Evolutionary conservation across 2,329 filamentous ascomycete species (phyloP), one percentile per base, ranked within the genome.

Genomic region (Tympanopsis confertula): DNA sequence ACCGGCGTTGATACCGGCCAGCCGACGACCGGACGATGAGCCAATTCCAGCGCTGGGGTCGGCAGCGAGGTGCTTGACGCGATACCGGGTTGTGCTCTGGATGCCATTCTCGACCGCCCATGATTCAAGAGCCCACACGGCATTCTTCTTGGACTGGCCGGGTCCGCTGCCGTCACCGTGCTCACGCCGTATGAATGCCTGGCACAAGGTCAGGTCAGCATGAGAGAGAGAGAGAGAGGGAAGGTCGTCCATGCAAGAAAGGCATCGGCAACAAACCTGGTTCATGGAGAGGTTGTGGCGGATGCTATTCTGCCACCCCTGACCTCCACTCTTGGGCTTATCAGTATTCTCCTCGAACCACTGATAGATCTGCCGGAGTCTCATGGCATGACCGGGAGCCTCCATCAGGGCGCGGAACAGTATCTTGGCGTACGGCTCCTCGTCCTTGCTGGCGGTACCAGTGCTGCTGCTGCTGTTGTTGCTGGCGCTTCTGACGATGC

Each of bases 271-370:
- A 67, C 77, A 61, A 74, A 95, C 89, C 42, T 72, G 71, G 50
- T 96, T 96, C 88, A 96, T 95, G 35, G 86, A 94, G 5, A 96
- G 65, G 48, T 96, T 96, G 57, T 96, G 89, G 2, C 89, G 76
- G 45, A 96, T 93, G 54, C 86, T 94, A 58, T 95, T 96, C 60
- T 89, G 83, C 89, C 89, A 96, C 7, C 88, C 89, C 48, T 78
- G 82, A 12, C 59, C 63, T 5, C 66, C 68, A 35, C 70, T 69
- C 38, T 68, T 75, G 4, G 74, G 76, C 57, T 91, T 94, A 46
- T 74, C 71, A 2, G 87, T 94, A 51, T 94, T 80, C 19, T 79
- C 69, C 30, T 74, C 67, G 50, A 96, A 94, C 87, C 89, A 96
- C 40, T 81, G 69, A 58, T 96, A 96, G 40, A 96, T 84, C 38